These are phyloP conservation scores for Aspergillus homomorphus DNA, from an alignment of 495 filamentous ascomycete species.

Conservation along the genomic window DNA sequence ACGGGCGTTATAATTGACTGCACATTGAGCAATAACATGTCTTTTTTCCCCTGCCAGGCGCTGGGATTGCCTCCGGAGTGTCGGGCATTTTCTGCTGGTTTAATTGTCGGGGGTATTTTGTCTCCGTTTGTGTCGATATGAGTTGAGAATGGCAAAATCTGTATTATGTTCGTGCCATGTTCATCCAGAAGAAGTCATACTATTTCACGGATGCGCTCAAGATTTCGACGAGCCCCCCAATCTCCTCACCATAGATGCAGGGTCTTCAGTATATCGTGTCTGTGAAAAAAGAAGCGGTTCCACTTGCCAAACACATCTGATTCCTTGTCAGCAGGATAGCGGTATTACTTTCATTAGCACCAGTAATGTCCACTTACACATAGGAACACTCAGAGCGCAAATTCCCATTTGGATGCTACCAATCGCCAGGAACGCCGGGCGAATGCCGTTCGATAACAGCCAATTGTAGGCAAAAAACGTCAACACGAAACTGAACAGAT, in stretches of 20 bases:
- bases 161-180: neutral
- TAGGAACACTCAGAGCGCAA: slow-evolving; percentile 68
- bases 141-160: neutral
- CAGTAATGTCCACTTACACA: slow-evolving; percentile 59
- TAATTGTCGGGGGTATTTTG: neutral
- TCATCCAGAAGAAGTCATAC: neutral
- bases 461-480: slow-evolving; percentile 82
- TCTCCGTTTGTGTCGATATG: neutral
- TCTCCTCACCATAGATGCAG: slow-evolving; percentile 44
- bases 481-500: slow-evolving; percentile 83
- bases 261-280: slow-evolving; percentile 66
- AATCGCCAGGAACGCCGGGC: slow-evolving; percentile 65
- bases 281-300: slow-evolving; percentile 66
- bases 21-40: neutral
- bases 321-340: neutral
- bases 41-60: neutral
- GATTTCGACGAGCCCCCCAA: too few species aligned
- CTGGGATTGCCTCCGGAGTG: neutral
- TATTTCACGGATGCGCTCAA: neutral
- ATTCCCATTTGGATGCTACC: slow-evolving; percentile 73
- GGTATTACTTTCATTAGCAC: neutral
- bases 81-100: neutral
- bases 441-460: slow-evolving; percentile 59
- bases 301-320: slow-evolving; percentile 79
- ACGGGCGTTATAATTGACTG: neutral